Conservation (phyloP, 805 yeast genomes). For the Nakazawaea ambrosiae region DNA sequence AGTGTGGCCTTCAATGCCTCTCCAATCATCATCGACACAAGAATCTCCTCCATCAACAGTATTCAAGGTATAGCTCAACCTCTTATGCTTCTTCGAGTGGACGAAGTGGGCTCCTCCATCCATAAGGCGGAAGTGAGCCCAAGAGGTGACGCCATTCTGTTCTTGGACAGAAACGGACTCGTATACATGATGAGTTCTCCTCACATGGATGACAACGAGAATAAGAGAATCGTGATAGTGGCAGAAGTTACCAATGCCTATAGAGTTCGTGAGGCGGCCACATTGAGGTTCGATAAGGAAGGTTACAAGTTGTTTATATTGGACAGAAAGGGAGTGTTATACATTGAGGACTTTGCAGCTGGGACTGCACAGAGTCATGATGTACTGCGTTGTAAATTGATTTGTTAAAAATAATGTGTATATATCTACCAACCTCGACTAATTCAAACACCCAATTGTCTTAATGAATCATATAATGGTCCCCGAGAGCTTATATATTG, state of each 20-base stretch:
- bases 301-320: conserved; percentile 74
- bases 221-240: conserved; percentile 55
- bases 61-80: conserved; percentile 49
- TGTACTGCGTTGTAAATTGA: conserved; percentile 59
- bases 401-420: conserved; percentile 22
- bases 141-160: conserved; percentile 79
- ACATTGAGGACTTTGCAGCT: conserved; percentile 82
- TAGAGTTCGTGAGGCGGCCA: conserved; percentile 70
- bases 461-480: conserved; percentile 3
- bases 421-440: not conserved
- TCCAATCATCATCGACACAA: conserved; percentile 62
- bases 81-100: conserved; percentile 51
- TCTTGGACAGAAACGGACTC: conserved; percentile 70
- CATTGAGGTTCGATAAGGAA: conserved; percentile 65
- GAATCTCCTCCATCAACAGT: conserved; percentile 37
- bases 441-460: no score
- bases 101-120: conserved; percentile 75
- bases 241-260: conserved; percentile 77
- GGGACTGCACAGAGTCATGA: conserved; percentile 69
- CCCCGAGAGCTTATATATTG: conserved; percentile 6
- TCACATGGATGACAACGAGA: conserved; percentile 44
- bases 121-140: conserved; percentile 76
- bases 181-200: conserved; percentile 65
- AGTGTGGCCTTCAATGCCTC: conserved; percentile 59
- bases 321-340: conserved; percentile 76